Evolutionary conservation across 192 early-diverging fungal species (phyloP), one percentile per base, ranked within the genome.

Genomic region (Funneliformis geosporum): DNA sequence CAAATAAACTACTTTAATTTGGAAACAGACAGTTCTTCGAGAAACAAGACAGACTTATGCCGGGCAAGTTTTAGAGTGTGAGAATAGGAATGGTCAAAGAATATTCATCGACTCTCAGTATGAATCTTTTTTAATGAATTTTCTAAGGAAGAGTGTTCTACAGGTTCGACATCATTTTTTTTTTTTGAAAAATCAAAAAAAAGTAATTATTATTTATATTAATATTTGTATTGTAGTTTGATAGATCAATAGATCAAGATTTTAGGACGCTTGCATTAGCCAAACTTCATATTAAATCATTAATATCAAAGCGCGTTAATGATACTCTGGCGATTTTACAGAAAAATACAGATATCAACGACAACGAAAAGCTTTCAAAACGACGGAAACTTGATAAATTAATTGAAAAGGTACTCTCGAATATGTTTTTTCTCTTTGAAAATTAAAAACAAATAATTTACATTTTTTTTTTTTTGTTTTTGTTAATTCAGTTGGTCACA

Each of bases 41-140:
- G 77, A 79, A 69, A 59, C 66, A 11, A 79, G 69, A 43, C 61
- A 79, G 47, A 39, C 50, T 0, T 79, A 79, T 60, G n/a, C 65
- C 8, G 66, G 50, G 28, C 77, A 79, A 55, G 33, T 69, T 40
- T 38, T 79, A 38, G 77, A 79, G 21, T 79, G 77, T 59, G 46
- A 79, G 21, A 79, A 79, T 69, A 79, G 67, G 38, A 69, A 27
- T 38, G 77, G 64, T 16, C 77, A 79, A 70, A 12, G 66, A 59
- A 69, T 79, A 69, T 79, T 79, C 60, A 47, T 79, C 8, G 77
- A 79, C 39, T 79, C 77, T 4, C 55, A 79, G 10, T 69, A 79
- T 79, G 77, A 79, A 79, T 68, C 77, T 10, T 79, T 79, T 60
- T 39, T 79, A n/a, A 79, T 79, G 64, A 79, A 70, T 23, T 79